These are phyloP conservation scores for Tricholoma matsutake DNA, from an alignment of 768 basidiomycete genomes.

Conservation along the genomic window DNA sequence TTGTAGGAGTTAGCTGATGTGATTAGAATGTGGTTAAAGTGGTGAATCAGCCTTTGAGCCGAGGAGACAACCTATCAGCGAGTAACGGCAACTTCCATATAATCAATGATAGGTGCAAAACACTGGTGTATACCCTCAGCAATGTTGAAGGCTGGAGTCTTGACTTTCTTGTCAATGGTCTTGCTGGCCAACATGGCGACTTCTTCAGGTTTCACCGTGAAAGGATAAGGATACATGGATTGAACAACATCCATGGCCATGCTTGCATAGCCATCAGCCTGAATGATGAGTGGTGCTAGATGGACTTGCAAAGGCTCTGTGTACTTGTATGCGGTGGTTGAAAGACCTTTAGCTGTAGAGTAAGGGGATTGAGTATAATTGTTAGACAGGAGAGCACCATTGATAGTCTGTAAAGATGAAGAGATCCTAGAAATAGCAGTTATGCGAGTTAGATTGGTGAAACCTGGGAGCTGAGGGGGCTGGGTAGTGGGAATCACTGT, in stretches of 20 bases:
- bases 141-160: constrained; percentile 56
- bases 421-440: constrained; percentile 73
- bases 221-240: constrained; percentile 72
- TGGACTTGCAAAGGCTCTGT: constrained; percentile 64
- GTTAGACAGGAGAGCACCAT: constrained; percentile 57
- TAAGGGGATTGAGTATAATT: constrained; percentile 63
- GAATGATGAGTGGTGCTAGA: constrained; percentile 61
- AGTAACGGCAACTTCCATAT: constrained; percentile 56
- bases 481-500: constrained; percentile 5
- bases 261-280: constrained; percentile 67
- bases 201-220: constrained; percentile 71
- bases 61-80: too few species aligned
- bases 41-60: too few species aligned
- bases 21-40: too few species aligned
- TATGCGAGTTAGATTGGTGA: constrained; percentile 62
- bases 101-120: constrained; percentile 74
- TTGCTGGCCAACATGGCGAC: constrained; percentile 59
- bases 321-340: constrained; percentile 54
- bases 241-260: constrained; percentile 73
- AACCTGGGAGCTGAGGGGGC: constrained; percentile 36
- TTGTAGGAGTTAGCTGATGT: too few species aligned
- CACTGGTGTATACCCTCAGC: constrained; percentile 73
- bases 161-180: constrained; percentile 64
- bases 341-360: constrained; percentile 58
- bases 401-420: constrained; percentile 57